Base-by-base conservation (phyloP, 495 filamentous ascomycete species). In the Trichoderma gamsii region DNA sequence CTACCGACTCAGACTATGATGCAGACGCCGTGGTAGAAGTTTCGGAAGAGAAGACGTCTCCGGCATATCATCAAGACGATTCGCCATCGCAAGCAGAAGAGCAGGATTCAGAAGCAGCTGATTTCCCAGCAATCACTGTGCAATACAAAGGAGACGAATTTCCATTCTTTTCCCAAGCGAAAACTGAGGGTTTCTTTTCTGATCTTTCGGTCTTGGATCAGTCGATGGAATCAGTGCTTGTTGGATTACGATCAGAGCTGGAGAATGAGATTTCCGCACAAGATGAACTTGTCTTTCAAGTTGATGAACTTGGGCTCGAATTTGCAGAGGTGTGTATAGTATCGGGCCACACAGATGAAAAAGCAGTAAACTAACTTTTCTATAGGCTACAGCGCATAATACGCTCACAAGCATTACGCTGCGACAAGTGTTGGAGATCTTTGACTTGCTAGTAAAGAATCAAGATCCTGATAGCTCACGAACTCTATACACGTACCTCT, bases 241-340 rank as follows among this genome's bases (percentile, higher is more conserved):
- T 80, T 51, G 85, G 84, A 41, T 84, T 91, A 69, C 88, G 91
- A 52, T 75, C 81, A 32, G 83, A 92, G 8, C 85, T 97, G 68
- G 79, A 80, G 38, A 83, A 89, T 23, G 90, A 89, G 71, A 81
- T 95, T 25, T 76, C 78, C 23, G 79, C 87, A 38, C 83, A 87
- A 41, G 88, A 93, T 68, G 88, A 93, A 69, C 76, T 96, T 61
- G 80, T 87, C 29, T 78, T 95, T 68, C 82, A 86, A 63, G 80
- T 96, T 67, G 85, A 88, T 21, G 79, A 85, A 29, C 79, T 95
- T 67, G 88, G 84, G 70, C 80, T 96, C 43, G 84, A 90, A 70
- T 79, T 92, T 75, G 85, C 83, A 69, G 90, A 95, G 83, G 90
- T 90, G 82, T 83, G 83, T 69, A 23, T 1, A 5, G 7, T 4